phyloP scores from a whole-genome alignment of 192 early-diverging fungal species.

The Coemansia sp. region DNA sequence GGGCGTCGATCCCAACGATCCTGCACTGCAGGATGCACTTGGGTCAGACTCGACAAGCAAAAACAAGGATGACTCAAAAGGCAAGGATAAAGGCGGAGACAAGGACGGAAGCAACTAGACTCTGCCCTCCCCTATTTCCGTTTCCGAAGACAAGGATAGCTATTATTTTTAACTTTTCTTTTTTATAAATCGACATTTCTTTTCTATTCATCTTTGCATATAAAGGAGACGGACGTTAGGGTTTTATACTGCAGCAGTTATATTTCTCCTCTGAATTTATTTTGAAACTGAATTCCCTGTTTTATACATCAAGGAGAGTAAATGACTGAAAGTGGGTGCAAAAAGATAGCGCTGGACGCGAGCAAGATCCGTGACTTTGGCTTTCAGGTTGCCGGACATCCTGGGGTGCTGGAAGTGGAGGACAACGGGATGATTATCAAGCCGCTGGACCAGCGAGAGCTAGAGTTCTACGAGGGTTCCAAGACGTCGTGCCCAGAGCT shows the following conservation, averaged over 20 bases:
- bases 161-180: background rate
- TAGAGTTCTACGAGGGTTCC: conserved; percentile 69
- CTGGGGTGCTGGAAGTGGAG: conserved; percentile 61
- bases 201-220: background rate
- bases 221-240: background rate
- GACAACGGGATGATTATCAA: conserved; percentile 73
- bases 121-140: background rate
- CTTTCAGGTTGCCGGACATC: conserved; percentile 83
- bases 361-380: conserved; percentile 44
- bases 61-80: conserved; percentile 43
- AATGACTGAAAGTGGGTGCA: background rate
- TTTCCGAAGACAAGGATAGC: background rate
- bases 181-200: background rate
- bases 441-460: conserved; percentile 61
- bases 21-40: conserved; percentile 68
- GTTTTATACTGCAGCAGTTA: background rate
- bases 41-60: conserved; percentile 54
- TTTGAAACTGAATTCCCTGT: conserved; percentile 3
- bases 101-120: conserved; percentile 15
- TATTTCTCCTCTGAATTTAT: background rate
- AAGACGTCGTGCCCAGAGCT: conserved; percentile 52
- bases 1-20: conserved; percentile 86
- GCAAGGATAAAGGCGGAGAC: conserved; percentile 29
- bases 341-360: background rate
- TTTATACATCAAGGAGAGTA: background rate